Evolutionary conservation across 2,329 filamentous ascomycete species (phyloP).

Genomic region (Teratosphaeria zuluensis): DNA sequence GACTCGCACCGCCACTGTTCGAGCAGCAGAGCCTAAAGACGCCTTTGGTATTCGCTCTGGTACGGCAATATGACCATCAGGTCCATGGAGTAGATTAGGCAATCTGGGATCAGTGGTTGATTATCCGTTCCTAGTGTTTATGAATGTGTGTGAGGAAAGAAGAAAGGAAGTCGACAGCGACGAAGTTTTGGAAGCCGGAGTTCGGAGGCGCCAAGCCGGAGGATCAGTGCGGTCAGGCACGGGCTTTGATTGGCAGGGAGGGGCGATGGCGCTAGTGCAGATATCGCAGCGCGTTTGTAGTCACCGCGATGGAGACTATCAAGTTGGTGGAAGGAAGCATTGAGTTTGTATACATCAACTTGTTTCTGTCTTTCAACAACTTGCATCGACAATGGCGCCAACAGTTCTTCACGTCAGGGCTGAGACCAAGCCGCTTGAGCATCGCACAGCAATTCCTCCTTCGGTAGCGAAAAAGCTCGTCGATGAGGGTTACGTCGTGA

Average conservation of each 20-base stretch:
- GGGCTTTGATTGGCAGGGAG: not conserved
- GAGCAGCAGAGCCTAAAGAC: conserved; percentile 17
- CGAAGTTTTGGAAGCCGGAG: not conserved
- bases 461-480: conserved; percentile 32
- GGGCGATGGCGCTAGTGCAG: not conserved
- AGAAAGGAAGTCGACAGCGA: not conserved
- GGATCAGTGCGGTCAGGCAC: not conserved
- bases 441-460: conserved; percentile 29
- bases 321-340: not conserved
- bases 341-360: not conserved
- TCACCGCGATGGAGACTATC: not conserved
- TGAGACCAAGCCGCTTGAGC: conserved; percentile 30
- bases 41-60: conserved; percentile 14
- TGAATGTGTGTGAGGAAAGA: conserved; percentile 15
- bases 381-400: conserved; percentile 14
- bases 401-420: conserved; percentile 24
- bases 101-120: conserved; percentile 16
- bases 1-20: conserved; percentile 15
- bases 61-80: conserved; percentile 22
- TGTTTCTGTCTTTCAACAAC: not conserved
- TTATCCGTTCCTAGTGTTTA: conserved; percentile 18
- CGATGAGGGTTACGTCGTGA: conserved; percentile 31
- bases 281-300: not conserved
- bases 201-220: not conserved
- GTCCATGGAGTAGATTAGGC: conserved; percentile 2